Conservation (phyloP, 2,329 filamentous ascomycete species). For the Cyanodermella asteris region DNA sequence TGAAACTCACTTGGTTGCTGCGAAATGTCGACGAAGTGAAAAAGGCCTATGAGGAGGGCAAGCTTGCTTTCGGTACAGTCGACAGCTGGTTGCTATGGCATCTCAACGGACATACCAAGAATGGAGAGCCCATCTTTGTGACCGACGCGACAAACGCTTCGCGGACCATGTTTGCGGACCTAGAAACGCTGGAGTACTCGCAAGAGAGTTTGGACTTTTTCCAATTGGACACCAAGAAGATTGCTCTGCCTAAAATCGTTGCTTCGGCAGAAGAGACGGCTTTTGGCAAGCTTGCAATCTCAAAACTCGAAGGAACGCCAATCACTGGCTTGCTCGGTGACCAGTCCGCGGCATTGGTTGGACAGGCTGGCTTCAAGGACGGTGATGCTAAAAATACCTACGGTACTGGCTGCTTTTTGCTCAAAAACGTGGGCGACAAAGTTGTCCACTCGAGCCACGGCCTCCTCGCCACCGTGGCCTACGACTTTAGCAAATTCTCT, state of each 20-base stretch:
- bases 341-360: constrained; percentile 68
- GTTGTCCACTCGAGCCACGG: constrained; percentile 72
- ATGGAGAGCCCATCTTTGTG: constrained; percentile 55
- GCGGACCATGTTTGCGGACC: constrained; percentile 86
- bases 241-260: constrained; percentile 62
- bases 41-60: constrained; percentile 52
- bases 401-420: constrained; percentile 70
- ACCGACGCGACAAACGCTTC: constrained; percentile 78
- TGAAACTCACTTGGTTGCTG: constrained; percentile 68
- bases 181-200: constrained; percentile 61
- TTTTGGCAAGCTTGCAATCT: constrained; percentile 46
- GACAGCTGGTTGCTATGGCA: constrained; percentile 77
- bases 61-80: constrained; percentile 66
- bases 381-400: constrained; percentile 82
- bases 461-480: constrained; percentile 68
- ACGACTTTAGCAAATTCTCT: constrained; percentile 63
- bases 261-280: constrained; percentile 53
- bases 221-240: constrained; percentile 46
- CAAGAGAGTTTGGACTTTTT: constrained; percentile 60
- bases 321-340: constrained; percentile 77
- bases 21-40: constrained; percentile 47
- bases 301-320: constrained; percentile 43
- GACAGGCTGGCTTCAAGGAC: constrained; percentile 62
- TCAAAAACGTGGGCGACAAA: constrained; percentile 71
- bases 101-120: constrained; percentile 45